phyloP scores from a whole-genome alignment of 352 stramenopile genomes.

The Globisporangium viniferum region DNA sequence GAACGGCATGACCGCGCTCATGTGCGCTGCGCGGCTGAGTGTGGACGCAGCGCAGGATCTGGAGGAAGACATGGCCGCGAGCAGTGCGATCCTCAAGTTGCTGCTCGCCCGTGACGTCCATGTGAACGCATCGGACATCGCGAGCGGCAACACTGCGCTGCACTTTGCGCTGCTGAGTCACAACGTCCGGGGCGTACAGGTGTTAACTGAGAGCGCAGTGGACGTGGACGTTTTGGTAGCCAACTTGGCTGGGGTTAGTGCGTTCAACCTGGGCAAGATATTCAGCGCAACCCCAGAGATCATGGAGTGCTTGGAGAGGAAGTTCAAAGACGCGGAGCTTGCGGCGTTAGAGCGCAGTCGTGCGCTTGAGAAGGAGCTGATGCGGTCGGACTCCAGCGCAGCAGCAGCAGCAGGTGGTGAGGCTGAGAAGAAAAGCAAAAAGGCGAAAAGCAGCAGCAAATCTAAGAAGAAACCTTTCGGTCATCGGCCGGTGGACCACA shows the following conservation, averaged over 20 bases:
- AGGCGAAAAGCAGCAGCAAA: slow-evolving; percentile 12
- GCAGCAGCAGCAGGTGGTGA: slow-evolving; percentile 2
- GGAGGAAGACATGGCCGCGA: slow-evolving; percentile 40
- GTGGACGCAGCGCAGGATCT: slow-evolving; percentile 27
- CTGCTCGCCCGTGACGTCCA: slow-evolving; percentile 41
- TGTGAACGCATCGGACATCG: slow-evolving; percentile 42
- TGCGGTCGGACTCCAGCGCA: background rate
- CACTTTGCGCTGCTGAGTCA: slow-evolving; percentile 73
- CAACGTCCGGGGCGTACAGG: slow-evolving; percentile 42
- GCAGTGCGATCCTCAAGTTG: slow-evolving; percentile 43
- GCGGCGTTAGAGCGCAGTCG: slow-evolving; percentile 10
- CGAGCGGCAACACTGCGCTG: slow-evolving; percentile 57
- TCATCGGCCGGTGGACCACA: background rate
- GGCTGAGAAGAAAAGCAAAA: slow-evolving; percentile 43
- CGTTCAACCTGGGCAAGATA: slow-evolving; percentile 10
- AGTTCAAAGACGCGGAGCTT: slow-evolving; percentile 14
- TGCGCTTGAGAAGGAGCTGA: slow-evolving; percentile 8
- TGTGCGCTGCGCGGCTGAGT: slow-evolving; percentile 64
- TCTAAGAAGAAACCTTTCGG: slow-evolving; percentile 28
- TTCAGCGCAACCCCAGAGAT: slow-evolving; percentile 7
- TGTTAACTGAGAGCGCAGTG: slow-evolving; percentile 21
- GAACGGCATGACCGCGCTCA: slow-evolving; percentile 68
- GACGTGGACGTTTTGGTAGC: slow-evolving; percentile 9
- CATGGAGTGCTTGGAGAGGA: slow-evolving; percentile 25
- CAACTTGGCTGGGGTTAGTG: slow-evolving; percentile 20